Evolutionary conservation across 2,329 filamentous ascomycete species (phyloP), one percentile per base, ranked within the genome.

Genomic region (Stachybotrys chartarum): DNA sequence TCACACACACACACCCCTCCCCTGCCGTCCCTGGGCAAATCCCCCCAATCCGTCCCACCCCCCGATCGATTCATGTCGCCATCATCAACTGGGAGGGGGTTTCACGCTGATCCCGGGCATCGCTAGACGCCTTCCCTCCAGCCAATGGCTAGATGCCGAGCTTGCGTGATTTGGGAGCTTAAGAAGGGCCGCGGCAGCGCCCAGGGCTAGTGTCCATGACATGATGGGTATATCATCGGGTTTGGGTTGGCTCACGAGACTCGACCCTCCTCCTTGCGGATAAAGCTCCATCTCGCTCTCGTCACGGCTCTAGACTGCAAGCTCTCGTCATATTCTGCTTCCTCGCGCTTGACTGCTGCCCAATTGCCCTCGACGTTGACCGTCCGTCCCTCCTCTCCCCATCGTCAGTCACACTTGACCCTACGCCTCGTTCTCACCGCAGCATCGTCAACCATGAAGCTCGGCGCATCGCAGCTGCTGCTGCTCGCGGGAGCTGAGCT

Each of bases 401-500:
- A 5, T 6, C 35, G 5, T 10, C 35, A 10, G 2, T 5, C 8
- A 42, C 35, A 24, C 24, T 24, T 24, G 24, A 24, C 24, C 4
- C 24, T 24, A 24, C 24, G 24, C 24, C 24, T 24, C 24, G 2
- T 24, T 24, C 24, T 24, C 4, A 24, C 24, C 2, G 24, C 35
- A 42, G 10, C 35, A 42, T 14, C 46, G n/a, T 30, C 51, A 57
- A 31, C 48, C 35, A 66, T 69, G 66, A 68, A 65, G 62, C 58
- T 66, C 59, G 54, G 59, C n/a, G 52, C 59, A 30, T 32, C 56
- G 30, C 62, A 60, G 50, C 54, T 68, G 57, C 35, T 24, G 24
- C 66, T 69, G 54, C 60, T 69, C 32, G 60, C 59, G 32, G 64
- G 62, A 52, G 63, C 61, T 51, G 56, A 57, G 54, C 58, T 65